Conservation (phyloP, 2,329 filamentous ascomycete species). For the Cladobotryum mycophilum region DNA sequence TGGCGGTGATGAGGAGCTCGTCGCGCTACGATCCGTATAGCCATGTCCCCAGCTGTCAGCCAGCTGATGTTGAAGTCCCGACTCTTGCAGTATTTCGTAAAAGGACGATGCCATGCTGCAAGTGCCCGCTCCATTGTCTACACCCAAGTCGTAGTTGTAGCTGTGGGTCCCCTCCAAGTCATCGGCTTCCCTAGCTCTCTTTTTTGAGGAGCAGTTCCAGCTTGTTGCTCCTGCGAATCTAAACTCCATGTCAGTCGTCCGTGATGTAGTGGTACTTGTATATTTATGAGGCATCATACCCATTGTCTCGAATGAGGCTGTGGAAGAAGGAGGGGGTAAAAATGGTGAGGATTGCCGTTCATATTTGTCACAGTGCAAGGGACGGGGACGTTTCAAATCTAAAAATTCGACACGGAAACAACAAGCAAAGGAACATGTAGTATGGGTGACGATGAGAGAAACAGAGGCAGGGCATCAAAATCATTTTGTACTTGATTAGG, state of each 20-base stretch:
- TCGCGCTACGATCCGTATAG: neutral
- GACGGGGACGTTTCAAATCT: too few relatives aligned
- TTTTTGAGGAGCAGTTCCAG: neutral
- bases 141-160: neutral
- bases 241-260: neutral
- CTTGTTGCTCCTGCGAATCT: constrained; percentile 2
- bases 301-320: neutral
- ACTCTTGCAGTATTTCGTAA: constrained; percentile 10
- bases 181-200: neutral
- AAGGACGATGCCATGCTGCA: constrained; percentile 11
- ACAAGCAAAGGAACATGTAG: neutral
- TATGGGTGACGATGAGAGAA: neutral
- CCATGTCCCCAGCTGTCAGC: constrained; percentile 6
- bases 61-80: constrained; percentile 7
- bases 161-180: neutral
- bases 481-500: neutral
- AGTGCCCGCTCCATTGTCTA: constrained; percentile 2
- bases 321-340: neutral
- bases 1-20: constrained; percentile 3
- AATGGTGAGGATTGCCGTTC: neutral
- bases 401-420: too few relatives aligned
- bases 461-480: neutral
- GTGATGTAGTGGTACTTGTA: neutral
- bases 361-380: neutral
- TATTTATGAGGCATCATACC: neutral